Conservation (phyloP, 2,329 filamentous ascomycete species). For the Plenodomus biglobosus region DNA sequence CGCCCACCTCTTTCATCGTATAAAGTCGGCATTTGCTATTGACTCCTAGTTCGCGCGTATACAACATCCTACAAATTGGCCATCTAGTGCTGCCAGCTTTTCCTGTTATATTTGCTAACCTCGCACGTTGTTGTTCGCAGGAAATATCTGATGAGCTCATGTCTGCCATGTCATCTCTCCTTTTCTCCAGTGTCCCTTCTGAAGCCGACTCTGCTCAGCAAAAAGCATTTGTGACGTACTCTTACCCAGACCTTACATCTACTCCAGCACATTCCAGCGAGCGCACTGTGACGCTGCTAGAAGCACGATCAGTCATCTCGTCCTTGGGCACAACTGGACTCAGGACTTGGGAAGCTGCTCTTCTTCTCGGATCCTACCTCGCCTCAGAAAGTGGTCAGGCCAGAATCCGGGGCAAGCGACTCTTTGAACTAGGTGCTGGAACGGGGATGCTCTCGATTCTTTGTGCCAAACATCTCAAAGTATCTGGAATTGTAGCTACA, state of each 20-base stretch:
- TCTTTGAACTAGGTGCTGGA: constrained; percentile 74
- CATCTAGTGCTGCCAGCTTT: neutral
- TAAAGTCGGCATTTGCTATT: neutral
- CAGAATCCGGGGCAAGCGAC: constrained; percentile 56
- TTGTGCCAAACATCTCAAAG: constrained; percentile 66
- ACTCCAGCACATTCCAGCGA: constrained; percentile 22
- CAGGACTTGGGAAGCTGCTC: constrained; percentile 78
- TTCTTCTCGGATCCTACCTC: constrained; percentile 72
- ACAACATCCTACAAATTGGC: neutral
- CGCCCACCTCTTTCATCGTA: constrained; percentile 47
- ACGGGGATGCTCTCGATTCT: constrained; percentile 76
- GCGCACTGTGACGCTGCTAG: constrained; percentile 62
- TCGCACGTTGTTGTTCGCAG: constrained; percentile 52
- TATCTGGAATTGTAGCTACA: constrained; percentile 64
- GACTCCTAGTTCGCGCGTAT: constrained; percentile 5
- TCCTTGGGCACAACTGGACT: constrained; percentile 73
- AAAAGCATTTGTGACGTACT: constrained; percentile 75
- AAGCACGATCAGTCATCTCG: constrained; percentile 69
- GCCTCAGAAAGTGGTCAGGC: constrained; percentile 48
- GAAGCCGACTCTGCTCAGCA: constrained; percentile 68
- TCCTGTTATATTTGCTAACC: constrained; percentile 19
- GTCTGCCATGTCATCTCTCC: constrained; percentile 64
- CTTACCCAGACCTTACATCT: constrained; percentile 34
- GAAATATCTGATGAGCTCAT: constrained; percentile 83
- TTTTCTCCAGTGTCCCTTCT: constrained; percentile 64